Evolutionary conservation across 805 yeast species (phyloP), one percentile per base, ranked within the genome.

Genomic region (Priceomyces fermenticarens): DNA sequence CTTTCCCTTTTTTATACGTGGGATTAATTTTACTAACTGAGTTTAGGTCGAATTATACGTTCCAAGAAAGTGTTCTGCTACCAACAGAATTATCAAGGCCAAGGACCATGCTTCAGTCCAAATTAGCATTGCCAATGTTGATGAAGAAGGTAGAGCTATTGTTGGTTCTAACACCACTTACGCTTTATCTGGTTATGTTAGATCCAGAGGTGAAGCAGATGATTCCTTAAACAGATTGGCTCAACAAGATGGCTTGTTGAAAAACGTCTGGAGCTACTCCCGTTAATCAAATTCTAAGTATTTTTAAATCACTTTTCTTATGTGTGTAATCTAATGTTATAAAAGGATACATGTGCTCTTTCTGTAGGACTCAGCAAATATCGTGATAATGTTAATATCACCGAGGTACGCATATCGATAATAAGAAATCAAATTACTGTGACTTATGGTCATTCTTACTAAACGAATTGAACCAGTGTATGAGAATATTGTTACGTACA

Each of bases 41-140:
- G 32, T 25, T 15, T 61, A 88, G 97, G 97, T 93, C 77, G 99
- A 93, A 85, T 89, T 93, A 78, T 93, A 93, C 95, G 95, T 91
- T 77, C 99, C 99, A 82, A 88, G 99, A 85, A 93, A 93, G 83
- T 93, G 99, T 84, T 93, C 99, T 78, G 99, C 99, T 71, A 89
- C 99, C 78, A 90, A 89, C 96, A 89, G 97, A 83, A 89, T 93
- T 80, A 90, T 93, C 85, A 89, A 88, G 83, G 90, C 99, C 68
- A 90, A 93, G 83, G 99, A 93, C 80, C 99, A 93, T 78, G 93
- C 97, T 62, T 87, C 98, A 55, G 97, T 93, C 63, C 99, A 93
- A 80, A 86, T 93, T 80, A 91, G 87, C 91, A 82, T 93, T 64
- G 98, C 96, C 67, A 88, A 91, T 77, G 96, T 93, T 67, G 97